A percentile compares a stretch with the other conserved stretches of the same genome.
These are phyloP conservation scores for Nothophoma quercina DNA, from an alignment of 2,329 filamentous ascomycete genomes.

Conservation along the genomic window DNA sequence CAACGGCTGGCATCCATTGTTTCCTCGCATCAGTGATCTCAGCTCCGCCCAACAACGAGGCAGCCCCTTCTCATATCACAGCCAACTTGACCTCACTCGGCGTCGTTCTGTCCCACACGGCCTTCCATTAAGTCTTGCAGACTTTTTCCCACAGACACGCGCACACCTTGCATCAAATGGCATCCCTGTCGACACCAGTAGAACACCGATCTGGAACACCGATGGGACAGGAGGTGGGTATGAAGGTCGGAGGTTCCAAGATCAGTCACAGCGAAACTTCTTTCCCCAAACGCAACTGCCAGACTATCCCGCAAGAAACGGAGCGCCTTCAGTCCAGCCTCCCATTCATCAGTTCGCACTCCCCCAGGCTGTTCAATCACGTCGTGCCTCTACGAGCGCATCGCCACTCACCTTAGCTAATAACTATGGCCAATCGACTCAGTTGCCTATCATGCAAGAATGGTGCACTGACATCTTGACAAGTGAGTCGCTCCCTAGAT, in stretches of 20 bases:
- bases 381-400: background rate
- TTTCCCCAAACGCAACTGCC: too few relatives aligned
- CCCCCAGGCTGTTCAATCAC: background rate
- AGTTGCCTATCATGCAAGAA: slow-evolving; percentile 20
- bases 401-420: background rate
- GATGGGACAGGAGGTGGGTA: background rate
- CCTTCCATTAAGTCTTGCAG: background rate
- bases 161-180: background rate
- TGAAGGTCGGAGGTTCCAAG: background rate
- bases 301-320: background rate
- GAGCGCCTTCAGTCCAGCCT: background rate
- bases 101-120: background rate
- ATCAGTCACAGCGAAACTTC: background rate
- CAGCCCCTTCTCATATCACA: too few relatives aligned
- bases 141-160: background rate
- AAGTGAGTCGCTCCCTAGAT: too few relatives aligned
- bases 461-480: slow-evolving; percentile 21
- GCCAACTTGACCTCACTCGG: too few relatives aligned
- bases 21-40: background rate
- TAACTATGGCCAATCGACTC: background rate
- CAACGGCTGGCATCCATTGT: background rate
- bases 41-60: too few relatives aligned
- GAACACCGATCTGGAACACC: background rate
- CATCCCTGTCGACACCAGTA: background rate
- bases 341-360: background rate